Base-by-base conservation (phyloP, 1,284 basidiomycete genomes). In the Cutaneotrichosporon sp. region DNA sequence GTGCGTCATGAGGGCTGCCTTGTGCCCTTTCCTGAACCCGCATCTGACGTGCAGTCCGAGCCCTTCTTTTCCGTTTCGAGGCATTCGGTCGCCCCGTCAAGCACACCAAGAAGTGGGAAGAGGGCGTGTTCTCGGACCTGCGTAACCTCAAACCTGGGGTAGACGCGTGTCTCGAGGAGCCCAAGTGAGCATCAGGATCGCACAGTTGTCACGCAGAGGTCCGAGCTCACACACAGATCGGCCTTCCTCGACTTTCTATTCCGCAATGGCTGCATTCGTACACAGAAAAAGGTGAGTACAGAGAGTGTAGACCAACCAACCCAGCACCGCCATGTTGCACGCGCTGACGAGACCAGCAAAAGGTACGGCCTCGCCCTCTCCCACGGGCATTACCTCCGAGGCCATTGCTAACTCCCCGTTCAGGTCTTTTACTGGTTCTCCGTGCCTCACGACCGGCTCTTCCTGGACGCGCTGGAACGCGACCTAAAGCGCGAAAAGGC, bases 251-350 rank as follows among this genome's bases (percentile, higher is more conserved):
- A 94, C 66, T 79, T 92, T 29, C 77, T 96, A 14, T 94, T 93
- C 83, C 90, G 91, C 73, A 90, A 89, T 65, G 89, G 91, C 66
- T 92, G 90, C 71, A 93, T 96, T 59, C 83, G 90, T 37, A 94
- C 91, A 1, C 90, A 94, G 72, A 96, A 94, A 80, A 93, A 93
- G 77, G 90, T 92, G 77, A 90, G 91, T 70, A 88, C n/a, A n/a
- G n/a, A n/a, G n/a, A n/a, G n/a, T n/a, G n/a, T n/a, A n/a, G n/a
- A n/a, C n/a, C n/a, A n/a, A n/a, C n/a, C n/a, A n/a, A n/a, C n/a
- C n/a, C n/a, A n/a, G n/a, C n/a, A n/a, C n/a, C 20, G 49, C 3
- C 16, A n/a, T 22, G 34, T 38, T n/a, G 14, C 11, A n/a, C 11
- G 1, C 44, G 22, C 44, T 55, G 10, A 57, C 45, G 12, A 25